phyloP scores from a whole-genome alignment of 163 green algal species.

The Chlorella variabilis region DNA sequence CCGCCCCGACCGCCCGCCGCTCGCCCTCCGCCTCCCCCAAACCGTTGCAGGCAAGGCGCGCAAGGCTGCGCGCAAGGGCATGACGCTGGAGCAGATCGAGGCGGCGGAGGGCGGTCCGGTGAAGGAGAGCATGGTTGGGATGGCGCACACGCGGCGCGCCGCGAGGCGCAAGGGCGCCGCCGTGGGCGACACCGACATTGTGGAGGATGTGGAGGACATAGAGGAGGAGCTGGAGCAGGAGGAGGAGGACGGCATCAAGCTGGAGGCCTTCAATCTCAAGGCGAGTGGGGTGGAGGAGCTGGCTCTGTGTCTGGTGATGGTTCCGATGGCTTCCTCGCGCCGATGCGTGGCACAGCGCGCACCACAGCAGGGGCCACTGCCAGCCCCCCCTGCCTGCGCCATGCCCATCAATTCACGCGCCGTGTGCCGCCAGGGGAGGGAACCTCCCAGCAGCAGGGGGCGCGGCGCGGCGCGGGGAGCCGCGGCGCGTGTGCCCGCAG shows the following conservation, averaged over 20 bases:
- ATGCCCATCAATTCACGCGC: no score
- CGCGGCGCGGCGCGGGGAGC: no score
- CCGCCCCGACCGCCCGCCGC: neutral
- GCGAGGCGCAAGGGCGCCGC: constrained; percentile 56
- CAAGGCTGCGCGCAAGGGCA: constrained; percentile 49
- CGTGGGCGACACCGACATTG: constrained; percentile 39
- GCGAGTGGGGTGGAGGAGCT: no score
- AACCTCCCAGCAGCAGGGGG: no score
- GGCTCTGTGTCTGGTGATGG: neutral
- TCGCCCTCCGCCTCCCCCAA: neutral
- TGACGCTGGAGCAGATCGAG: constrained; percentile 74
- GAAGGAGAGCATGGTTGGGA: constrained; percentile 72
- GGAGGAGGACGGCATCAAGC: constrained; percentile 62
- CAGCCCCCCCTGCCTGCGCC: no score
- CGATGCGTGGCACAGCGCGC: no score
- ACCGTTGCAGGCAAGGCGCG: constrained; percentile 12
- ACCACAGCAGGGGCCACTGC: no score
- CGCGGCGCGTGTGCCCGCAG: no score
- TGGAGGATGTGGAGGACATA: constrained; percentile 49
- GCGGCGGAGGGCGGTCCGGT: constrained; percentile 69
- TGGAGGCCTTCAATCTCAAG: constrained; percentile 73
- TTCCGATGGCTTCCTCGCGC: no score
- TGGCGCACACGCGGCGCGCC: constrained; percentile 67
- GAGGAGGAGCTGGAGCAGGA: constrained; percentile 67
- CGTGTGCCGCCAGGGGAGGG: no score